Percentiles rank a stretch among this genome's conserved stretches.
Evolutionary conservation across 257 asterid species (phyloP).

Genomic region (Jaltomata sinuosa): DNA sequence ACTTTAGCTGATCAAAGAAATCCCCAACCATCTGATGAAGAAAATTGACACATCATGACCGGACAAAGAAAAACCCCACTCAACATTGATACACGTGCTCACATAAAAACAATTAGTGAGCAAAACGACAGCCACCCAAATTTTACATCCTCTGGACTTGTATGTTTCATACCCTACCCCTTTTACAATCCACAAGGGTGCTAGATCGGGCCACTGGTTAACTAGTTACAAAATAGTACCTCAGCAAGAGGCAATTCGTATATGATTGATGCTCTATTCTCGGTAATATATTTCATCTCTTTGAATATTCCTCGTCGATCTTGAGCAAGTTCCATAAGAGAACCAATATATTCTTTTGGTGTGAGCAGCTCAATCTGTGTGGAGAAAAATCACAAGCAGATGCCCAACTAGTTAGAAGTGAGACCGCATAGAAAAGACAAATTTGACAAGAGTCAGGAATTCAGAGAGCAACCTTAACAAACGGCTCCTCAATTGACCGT

Average conservation of each 20-base stretch:
- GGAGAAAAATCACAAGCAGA: conserved; percentile 12
- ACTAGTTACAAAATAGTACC: conserved; percentile 39
- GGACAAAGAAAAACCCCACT: background rate
- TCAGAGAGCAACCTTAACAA: conserved; percentile 62
- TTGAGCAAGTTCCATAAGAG: conserved; percentile 98
- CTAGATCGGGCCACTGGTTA: background rate
- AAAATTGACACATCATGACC: conserved; percentile 1
- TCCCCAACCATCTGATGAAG: conserved; percentile 94
- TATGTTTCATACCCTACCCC: background rate
- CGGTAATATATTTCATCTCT: conserved; percentile 88
- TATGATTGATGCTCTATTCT: conserved; percentile 61
- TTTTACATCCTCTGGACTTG: background rate
- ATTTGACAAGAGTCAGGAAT: background rate
- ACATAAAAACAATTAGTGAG: background rate
- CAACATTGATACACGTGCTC: background rate
- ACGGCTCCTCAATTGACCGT: conserved; percentile 87
- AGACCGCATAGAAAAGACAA: background rate
- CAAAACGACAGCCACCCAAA: background rate
- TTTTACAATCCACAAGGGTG: background rate
- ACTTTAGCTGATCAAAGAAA: conserved; percentile 97
- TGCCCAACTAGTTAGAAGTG: conserved; percentile 9
- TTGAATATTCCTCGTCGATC: conserved; percentile 93
- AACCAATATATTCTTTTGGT: conserved; percentile 92
- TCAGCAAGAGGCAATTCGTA: conserved; percentile 94
- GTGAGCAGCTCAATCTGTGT: conserved; percentile 88